These are phyloP conservation scores for Ziziphus jujuba DNA, from an alignment of 306 rosid genomes.

Conservation along the genomic window DNA sequence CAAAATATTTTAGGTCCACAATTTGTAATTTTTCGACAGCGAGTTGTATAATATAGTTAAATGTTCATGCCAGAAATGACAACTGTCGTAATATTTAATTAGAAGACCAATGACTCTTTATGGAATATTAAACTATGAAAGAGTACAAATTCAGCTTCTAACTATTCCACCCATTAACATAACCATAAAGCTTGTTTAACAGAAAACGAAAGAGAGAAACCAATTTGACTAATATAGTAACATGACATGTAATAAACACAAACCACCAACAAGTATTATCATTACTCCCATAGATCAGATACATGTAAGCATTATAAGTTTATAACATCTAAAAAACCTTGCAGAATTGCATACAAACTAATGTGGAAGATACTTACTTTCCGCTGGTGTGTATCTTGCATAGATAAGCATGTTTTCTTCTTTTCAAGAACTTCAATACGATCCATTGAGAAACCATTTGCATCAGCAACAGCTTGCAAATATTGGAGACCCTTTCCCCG, in stretches of 20 bases:
- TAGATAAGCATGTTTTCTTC: constrained; percentile 46
- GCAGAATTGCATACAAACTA: neutral
- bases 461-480: constrained; percentile 64
- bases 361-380: constrained; percentile 44
- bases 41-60: neutral
- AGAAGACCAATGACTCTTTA: neutral
- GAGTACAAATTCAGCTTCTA: constrained; percentile 7
- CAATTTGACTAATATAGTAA: too few species aligned
- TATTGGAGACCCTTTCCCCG: constrained; percentile 58
- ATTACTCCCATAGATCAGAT: neutral
- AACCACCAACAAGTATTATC: too few species aligned
- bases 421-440: constrained; percentile 59
- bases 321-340: neutral
- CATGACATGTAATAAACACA: too few species aligned
- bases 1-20: constrained; percentile 7
- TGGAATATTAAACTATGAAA: neutral
- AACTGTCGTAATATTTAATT: constrained; percentile 3
- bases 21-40: constrained; percentile 2
- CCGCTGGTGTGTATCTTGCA: constrained; percentile 53
- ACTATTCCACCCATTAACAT: neutral
- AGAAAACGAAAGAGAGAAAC: too few species aligned
- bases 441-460: constrained; percentile 59
- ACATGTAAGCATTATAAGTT: neutral
- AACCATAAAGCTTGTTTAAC: neutral
- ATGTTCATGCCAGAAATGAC: constrained; percentile 12